Percentiles rank a stretch among this genome's conserved stretches.
Evolutionary conservation across 75 land plant genomes (phyloP).

Genomic region (Ceratopteris richardii): DNA sequence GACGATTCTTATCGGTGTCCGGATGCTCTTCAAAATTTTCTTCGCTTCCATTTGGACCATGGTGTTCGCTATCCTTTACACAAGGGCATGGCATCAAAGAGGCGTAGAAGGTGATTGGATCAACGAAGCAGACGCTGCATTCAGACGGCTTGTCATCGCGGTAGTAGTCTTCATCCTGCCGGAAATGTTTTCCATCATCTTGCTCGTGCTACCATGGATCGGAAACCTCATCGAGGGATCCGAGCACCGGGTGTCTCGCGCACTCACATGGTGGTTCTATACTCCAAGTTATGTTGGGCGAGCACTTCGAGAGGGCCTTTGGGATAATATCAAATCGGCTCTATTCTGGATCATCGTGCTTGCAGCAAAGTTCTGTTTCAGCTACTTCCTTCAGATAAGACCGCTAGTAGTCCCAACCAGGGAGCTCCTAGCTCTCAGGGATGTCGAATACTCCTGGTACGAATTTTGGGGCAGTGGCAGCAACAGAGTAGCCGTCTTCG

Average conservation of each 20-base stretch:
- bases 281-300: slow-evolving; percentile 58
- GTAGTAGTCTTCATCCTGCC: slow-evolving; percentile 16
- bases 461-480: slow-evolving; percentile 33
- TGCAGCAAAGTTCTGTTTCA: slow-evolving; percentile 52
- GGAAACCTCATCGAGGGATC: slow-evolving; percentile 54
- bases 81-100: slow-evolving; percentile 47
- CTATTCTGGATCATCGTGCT: slow-evolving; percentile 61
- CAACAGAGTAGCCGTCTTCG: slow-evolving; percentile 52
- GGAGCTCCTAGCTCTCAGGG: slow-evolving; percentile 16
- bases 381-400: slow-evolving; percentile 62
- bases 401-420: slow-evolving; percentile 56
- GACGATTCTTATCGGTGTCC: slow-evolving; percentile 42
- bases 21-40: slow-evolving; percentile 67
- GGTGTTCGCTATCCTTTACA: slow-evolving; percentile 52
- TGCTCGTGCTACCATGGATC: slow-evolving; percentile 60
- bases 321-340: slow-evolving; percentile 43
- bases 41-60: slow-evolving; percentile 55
- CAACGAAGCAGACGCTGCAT: neutral
- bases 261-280: slow-evolving; percentile 77
- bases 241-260: slow-evolving; percentile 26
- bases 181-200: slow-evolving; percentile 39
- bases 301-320: slow-evolving; percentile 56
- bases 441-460: slow-evolving; percentile 43
- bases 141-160: neutral
- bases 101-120: slow-evolving; percentile 29